phyloP scores from a whole-genome alignment of 148 eudicot species.

The Rhododendron kiyosumense region DNA sequence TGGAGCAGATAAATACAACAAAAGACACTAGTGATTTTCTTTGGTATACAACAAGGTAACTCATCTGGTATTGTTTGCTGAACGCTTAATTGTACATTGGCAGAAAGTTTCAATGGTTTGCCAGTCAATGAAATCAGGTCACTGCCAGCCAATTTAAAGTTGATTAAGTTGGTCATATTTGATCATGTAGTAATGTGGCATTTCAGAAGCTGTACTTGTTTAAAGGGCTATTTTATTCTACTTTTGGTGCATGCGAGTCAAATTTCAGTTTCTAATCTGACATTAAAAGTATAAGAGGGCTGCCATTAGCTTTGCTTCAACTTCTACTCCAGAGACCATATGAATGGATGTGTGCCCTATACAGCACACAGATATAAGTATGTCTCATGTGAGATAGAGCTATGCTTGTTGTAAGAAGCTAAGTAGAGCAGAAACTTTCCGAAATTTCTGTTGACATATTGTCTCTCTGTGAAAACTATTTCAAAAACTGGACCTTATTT shows the following conservation, averaged over 20 bases:
- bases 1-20: slow-evolving; percentile 67
- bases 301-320: no score
- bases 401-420: not conserved
- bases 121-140: not conserved
- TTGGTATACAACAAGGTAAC: slow-evolving; percentile 65
- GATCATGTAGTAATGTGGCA: not conserved
- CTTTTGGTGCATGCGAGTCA: not conserved
- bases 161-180: not conserved
- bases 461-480: not conserved
- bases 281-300: no score
- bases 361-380: no score
- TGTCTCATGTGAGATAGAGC: no score
- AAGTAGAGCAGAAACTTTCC: not conserved
- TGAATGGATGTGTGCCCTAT: no score
- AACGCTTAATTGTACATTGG: not conserved
- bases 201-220: not conserved
- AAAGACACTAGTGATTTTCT: slow-evolving; percentile 57
- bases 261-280: no score
- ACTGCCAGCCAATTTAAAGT: not conserved
- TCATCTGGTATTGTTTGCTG: not conserved
- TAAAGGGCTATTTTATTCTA: not conserved
- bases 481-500: not conserved
- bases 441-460: not conserved
- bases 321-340: no score
- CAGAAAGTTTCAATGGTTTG: not conserved